Evolutionary conservation across 2,329 filamentous ascomycete species (phyloP).

Genomic region (Ophiostoma montium): DNA sequence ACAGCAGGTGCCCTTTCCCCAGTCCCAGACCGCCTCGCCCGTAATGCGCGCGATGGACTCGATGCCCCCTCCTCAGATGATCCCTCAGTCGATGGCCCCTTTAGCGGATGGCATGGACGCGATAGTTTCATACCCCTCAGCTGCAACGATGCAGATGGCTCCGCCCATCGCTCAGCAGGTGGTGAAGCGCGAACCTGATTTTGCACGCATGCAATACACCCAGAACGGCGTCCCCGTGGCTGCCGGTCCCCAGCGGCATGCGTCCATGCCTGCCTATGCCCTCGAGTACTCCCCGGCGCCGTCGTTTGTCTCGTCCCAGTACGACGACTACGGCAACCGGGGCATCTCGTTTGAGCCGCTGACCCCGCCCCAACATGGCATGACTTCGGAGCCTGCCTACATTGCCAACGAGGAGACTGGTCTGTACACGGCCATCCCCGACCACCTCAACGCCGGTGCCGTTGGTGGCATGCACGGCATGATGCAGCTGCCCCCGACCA

Average conservation of each 20-base stretch:
- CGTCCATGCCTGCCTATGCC: slow-evolving; percentile 91
- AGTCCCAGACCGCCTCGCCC: slow-evolving; percentile 73
- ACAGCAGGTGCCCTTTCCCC: slow-evolving; percentile 52
- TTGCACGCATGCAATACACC: slow-evolving; percentile 71
- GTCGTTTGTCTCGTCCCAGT: slow-evolving; percentile 96
- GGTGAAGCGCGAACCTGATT: slow-evolving; percentile 84
- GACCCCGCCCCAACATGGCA: slow-evolving; percentile 83
- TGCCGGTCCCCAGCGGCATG: slow-evolving; percentile 78
- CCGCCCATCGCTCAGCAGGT: slow-evolving; percentile 55
- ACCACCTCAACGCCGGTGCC: slow-evolving; percentile 52
- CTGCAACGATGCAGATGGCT: slow-evolving; percentile 52
- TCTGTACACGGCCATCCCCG: slow-evolving; percentile 86
- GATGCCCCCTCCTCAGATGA: slow-evolving; percentile 65
- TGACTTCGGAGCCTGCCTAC: slow-evolving; percentile 82
- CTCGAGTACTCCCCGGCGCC: slow-evolving; percentile 97
- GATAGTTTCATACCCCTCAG: slow-evolving; percentile 47
- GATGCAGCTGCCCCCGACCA: slow-evolving; percentile 80
- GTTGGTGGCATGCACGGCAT: slow-evolving; percentile 71
- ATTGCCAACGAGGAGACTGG: slow-evolving; percentile 97
- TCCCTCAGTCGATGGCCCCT: slow-evolving; percentile 36
- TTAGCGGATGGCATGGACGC: slow-evolving; percentile 53
- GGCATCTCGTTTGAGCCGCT: slow-evolving; percentile 94
- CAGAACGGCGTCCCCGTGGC: slow-evolving; percentile 77
- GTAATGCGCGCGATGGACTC: slow-evolving; percentile 82
- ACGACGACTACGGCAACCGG: slow-evolving; percentile 93